Base-by-base conservation (phyloP, 1,284 basidiomycete genomes). In the Sphagnurus paluster region DNA sequence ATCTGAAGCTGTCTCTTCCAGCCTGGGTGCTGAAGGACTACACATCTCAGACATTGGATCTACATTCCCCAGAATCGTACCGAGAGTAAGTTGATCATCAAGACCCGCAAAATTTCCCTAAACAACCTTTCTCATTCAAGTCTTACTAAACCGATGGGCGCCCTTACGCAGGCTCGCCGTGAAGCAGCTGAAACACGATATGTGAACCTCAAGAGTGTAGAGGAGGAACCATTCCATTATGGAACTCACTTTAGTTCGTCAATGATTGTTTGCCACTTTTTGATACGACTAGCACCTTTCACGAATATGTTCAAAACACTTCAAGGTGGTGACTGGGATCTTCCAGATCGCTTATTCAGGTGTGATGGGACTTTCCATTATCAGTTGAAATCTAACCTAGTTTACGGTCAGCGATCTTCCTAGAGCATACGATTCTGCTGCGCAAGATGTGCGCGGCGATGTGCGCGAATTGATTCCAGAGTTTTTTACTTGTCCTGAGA, bases 181-280 rank as follows among this genome's bases (percentile, higher is more conserved):
- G 84, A 87, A 51, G 85, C 85, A 3, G 93, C 92, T 0, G 71
- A 73, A 29, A 74, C 83, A 39, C 80, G 93, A 21, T 97, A 95
- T 57, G 68, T 72, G 33, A 91, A 86, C 53, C 74, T 93, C 11
- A 73, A 88, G 60, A 86, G 92, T 44, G 87, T 95, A 1, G 88
- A 71, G 3, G 93, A 95, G 68, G 76, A 80, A 38, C 92, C 93
- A 0, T 95, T 95, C 71, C 91, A 97, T 60, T 94, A 93, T 54
- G 92, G 92, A 38, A 98, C 95, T 1, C 95, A 98, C 63, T 98
- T 95, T 63, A 93, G 90, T 57, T 96, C 93, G 4, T 96, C 93
- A 0, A 96, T 97, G 87, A 97, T 94, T 49, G 92, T 96, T 25
- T 96, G 93, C 69, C 93, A 96, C 55, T 98, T 90, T 69, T 70